phyloP scores from a whole-genome alignment of 352 stramenopile genomes.

The Pythium monospermum region DNA sequence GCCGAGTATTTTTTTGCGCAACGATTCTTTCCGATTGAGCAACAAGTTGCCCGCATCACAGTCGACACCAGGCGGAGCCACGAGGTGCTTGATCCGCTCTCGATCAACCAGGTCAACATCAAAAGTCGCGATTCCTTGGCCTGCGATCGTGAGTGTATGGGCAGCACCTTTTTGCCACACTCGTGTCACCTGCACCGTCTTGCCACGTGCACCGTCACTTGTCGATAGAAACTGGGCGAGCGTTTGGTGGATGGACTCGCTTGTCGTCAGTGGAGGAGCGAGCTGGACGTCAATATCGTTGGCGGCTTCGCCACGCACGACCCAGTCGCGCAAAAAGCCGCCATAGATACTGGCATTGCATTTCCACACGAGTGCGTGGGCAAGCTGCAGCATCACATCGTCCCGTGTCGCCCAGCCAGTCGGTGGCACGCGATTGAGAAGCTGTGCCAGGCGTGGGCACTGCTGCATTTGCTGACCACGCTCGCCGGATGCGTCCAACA shows the following conservation, averaged over 20 bases:
- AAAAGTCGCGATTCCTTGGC: not conserved
- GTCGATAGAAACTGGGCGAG: not conserved
- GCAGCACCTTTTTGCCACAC: slow-evolving; percentile 13
- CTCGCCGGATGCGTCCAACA: slow-evolving; percentile 14
- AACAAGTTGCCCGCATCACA: slow-evolving; percentile 23
- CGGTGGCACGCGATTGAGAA: slow-evolving; percentile 4
- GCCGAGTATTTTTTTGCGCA: slow-evolving; percentile 18
- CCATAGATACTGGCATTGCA: slow-evolving; percentile 12
- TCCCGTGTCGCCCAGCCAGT: slow-evolving; percentile 15
- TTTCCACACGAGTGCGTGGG: slow-evolving; percentile 19
- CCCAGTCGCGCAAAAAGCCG: slow-evolving; percentile 26
- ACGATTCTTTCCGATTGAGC: slow-evolving; percentile 3
- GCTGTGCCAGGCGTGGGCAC: slow-evolving; percentile 10
- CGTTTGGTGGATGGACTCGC: slow-evolving; percentile 1
- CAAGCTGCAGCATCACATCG: slow-evolving; percentile 26
- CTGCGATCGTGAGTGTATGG: slow-evolving; percentile 1
- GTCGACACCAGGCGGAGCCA: slow-evolving; percentile 18
- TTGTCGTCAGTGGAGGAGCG: slow-evolving; percentile 12
- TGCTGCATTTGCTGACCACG: slow-evolving; percentile 20
- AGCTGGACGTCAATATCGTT: slow-evolving; percentile 25
- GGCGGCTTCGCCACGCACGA: slow-evolving; percentile 18
- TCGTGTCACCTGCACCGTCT: not conserved
- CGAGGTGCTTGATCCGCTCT: not conserved
- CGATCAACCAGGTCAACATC: slow-evolving; percentile 24
- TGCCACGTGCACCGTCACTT: no score